These are phyloP conservation scores for Pichia thaimueangensis DNA, from an alignment of 805 yeast species.

Conservation along the genomic window DNA sequence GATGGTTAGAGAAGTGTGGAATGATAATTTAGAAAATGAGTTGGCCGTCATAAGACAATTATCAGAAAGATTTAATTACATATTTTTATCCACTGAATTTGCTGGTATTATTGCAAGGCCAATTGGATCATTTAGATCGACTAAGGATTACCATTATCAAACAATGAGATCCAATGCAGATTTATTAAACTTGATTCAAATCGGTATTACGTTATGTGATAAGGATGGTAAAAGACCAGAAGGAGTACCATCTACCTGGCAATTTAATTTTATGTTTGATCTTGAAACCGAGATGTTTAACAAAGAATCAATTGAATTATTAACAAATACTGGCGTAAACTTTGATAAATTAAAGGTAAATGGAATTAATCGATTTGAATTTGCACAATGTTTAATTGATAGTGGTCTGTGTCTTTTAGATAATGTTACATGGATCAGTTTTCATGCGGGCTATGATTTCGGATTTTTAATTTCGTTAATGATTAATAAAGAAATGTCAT, in stretches of 20 bases:
- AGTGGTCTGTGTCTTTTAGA: conserved; percentile 77
- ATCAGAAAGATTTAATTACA: conserved; percentile 48
- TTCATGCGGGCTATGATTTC: conserved; percentile 90
- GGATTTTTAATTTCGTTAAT: conserved; percentile 80
- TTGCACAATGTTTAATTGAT: conserved; percentile 78
- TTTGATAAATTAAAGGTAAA: conserved; percentile 63
- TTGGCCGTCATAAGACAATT: conserved; percentile 55
- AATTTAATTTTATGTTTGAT: conserved; percentile 85
- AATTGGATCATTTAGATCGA: conserved; percentile 83
- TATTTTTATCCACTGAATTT: conserved; percentile 82
- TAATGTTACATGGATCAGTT: conserved; percentile 79
- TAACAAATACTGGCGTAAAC: conserved; percentile 77
- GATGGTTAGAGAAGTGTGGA: conserved; percentile 69
- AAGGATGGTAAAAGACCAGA: conserved; percentile 64
- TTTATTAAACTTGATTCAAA: conserved; percentile 75
- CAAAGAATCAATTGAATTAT: conserved; percentile 72
- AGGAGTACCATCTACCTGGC: conserved; percentile 77
- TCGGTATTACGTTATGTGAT: conserved; percentile 73
- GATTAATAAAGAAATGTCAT: conserved; percentile 72
- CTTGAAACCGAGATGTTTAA: conserved; percentile 76
- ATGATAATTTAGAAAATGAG: conserved; percentile 59
- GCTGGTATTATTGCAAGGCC: conserved; percentile 97
- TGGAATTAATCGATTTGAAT: conserved; percentile 75
- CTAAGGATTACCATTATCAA: conserved; percentile 92
- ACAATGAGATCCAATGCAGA: conserved; percentile 90